Conservation (phyloP, 2,329 filamentous ascomycete genomes). For the Alternaria metachromatica region DNA sequence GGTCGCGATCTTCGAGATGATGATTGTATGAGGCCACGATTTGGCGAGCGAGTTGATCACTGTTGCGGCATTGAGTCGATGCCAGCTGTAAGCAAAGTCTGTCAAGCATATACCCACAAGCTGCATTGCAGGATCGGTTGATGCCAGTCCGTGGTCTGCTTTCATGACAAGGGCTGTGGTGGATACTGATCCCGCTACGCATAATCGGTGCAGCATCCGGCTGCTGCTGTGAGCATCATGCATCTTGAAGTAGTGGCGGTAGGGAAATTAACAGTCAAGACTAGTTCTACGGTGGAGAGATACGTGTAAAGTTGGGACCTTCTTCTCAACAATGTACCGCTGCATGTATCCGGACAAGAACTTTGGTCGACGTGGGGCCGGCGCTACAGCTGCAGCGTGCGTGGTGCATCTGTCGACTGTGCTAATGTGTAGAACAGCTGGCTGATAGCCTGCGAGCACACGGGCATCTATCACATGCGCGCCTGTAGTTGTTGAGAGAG, state of each 20-base stretch:
- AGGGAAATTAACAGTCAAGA: background rate
- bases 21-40: background rate
- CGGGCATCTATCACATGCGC: slow-evolving; percentile 2
- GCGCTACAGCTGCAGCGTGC: background rate
- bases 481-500: slow-evolving; percentile 3
- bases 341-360: background rate
- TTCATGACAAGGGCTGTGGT: background rate
- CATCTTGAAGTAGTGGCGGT: background rate
- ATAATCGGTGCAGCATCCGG: background rate
- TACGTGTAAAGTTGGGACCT: background rate
- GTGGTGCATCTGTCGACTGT: background rate
- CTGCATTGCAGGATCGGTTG: background rate
- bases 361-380: slow-evolving; percentile 3
- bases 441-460: background rate
- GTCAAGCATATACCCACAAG: background rate
- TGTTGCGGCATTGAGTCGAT: too few relatives aligned
- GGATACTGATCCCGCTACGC: background rate
- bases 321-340: background rate
- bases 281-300: background rate
- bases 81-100: background rate
- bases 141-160: background rate
- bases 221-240: background rate
- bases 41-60: background rate
- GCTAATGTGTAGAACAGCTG: background rate
- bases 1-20: background rate